Percentiles rank a stretch among this genome's conserved stretches.
phyloP scores from a whole-genome alignment of 768 basidiomycete species.

The Auricularia sp. region DNA sequence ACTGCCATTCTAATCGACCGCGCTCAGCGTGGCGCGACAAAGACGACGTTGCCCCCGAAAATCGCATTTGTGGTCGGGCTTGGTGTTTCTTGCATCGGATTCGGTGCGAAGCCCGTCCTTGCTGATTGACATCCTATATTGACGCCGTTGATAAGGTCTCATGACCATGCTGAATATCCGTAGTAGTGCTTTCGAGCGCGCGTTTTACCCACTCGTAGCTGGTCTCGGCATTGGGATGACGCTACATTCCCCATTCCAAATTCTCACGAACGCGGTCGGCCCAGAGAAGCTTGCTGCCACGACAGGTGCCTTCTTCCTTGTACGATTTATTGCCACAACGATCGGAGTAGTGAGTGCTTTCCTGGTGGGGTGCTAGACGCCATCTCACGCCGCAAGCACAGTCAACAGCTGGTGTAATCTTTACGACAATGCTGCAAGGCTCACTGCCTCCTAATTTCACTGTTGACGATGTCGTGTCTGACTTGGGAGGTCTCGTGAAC shows the following conservation, averaged over 20 bases:
- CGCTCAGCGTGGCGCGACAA: conserved; percentile 45
- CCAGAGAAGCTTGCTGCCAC: conserved; percentile 63
- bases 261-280: conserved; percentile 58
- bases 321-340: conserved; percentile 79
- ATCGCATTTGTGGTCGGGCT: conserved; percentile 54
- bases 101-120: conserved; percentile 39
- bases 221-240: conserved; percentile 76
- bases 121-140: conserved; percentile 8
- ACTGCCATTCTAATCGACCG: conserved; percentile 75
- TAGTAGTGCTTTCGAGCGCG: conserved; percentile 36
- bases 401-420: background rate
- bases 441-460: background rate
- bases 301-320: conserved; percentile 81
- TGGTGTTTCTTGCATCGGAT: conserved; percentile 56
- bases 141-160: conserved; percentile 40
- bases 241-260: conserved; percentile 78
- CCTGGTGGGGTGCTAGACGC: background rate
- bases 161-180: conserved; percentile 51
- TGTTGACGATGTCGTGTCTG: background rate
- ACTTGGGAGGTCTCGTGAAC: background rate
- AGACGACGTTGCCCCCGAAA: conserved; percentile 53
- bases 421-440: background rate
- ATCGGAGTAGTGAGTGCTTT: conserved; percentile 54
- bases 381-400: background rate
- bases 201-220: conserved; percentile 55